A percentile compares a stretch with the other conserved stretches of the same genome.
Evolutionary conservation across 805 yeast genomes (phyloP).

Genomic region (Kodamaea nitidulidarum): DNA sequence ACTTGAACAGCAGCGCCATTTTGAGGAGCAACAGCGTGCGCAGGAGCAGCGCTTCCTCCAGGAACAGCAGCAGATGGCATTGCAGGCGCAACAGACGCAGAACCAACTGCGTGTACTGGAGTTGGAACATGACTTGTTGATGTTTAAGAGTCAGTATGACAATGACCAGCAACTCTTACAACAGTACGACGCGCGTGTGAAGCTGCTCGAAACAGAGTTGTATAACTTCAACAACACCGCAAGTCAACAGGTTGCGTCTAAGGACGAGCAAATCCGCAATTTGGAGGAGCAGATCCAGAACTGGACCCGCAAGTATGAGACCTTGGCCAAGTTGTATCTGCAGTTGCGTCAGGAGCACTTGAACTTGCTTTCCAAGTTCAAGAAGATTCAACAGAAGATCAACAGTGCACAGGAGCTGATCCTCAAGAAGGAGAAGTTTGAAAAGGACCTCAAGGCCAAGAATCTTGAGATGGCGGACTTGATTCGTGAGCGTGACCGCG

Average conservation of each 20-base stretch:
- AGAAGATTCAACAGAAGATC: slow-evolving; percentile 80
- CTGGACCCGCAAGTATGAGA: slow-evolving; percentile 86
- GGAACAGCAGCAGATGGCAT: slow-evolving; percentile 53
- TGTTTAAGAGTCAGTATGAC: slow-evolving; percentile 76
- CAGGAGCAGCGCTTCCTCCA: slow-evolving; percentile 65
- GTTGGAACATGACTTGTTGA: slow-evolving; percentile 73
- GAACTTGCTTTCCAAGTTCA: slow-evolving; percentile 69
- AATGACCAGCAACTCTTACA: slow-evolving; percentile 78
- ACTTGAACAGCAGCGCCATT: slow-evolving; percentile 64
- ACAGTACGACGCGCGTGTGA: slow-evolving; percentile 84
- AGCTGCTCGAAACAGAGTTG: slow-evolving; percentile 73
- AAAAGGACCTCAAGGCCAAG: slow-evolving; percentile 78
- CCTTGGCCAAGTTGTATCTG: slow-evolving; percentile 83
- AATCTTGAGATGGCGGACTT: slow-evolving; percentile 84
- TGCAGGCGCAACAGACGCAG: slow-evolving; percentile 63
- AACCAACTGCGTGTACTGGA: slow-evolving; percentile 78
- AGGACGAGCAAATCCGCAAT: slow-evolving; percentile 64
- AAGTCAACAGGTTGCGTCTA: slow-evolving; percentile 66
- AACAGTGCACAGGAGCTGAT: slow-evolving; percentile 87
- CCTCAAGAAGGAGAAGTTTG: slow-evolving; percentile 74
- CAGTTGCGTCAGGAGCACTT: slow-evolving; percentile 91
- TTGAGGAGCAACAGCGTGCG: slow-evolving; percentile 70
- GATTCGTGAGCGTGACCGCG: slow-evolving; percentile 85
- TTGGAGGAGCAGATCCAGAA: slow-evolving; percentile 69
- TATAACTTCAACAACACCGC: slow-evolving; percentile 57